Evolutionary conservation across 2,329 filamentous ascomycete species (phyloP), one percentile per base, ranked within the genome.

Genomic region (Aspergillus sp.): DNA sequence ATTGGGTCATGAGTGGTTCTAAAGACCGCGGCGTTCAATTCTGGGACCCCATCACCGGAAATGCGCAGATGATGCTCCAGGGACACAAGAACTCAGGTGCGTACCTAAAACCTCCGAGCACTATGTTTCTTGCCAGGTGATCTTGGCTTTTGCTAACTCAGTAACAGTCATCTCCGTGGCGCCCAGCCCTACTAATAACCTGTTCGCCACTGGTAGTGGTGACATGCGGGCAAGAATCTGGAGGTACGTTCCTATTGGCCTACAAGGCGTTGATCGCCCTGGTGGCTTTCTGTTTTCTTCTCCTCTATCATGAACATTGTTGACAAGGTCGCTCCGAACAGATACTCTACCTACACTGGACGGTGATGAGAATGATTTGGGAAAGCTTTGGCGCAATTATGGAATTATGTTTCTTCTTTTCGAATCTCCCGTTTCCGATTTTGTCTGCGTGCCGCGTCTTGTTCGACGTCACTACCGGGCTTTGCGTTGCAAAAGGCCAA

Each of bases 21-120:
- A 99, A 99, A 82, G 95, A 99, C 74, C 87, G 95, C 55, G 94
- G 95, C 52, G 95, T 99, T 21, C 95, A 98, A 75, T 98, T 99
- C 83, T 99, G 95, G 95, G 94, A 99, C 73, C 94, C 95, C 19
- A 86, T 89, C 70, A 97, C 92, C 19, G 95, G 94, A 38, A 89
- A 91, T 67, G 96, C 94, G 1, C 94, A 98, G 79, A 89, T 99
- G 75, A 98, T 98, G 95, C 85, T 99, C 63, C 95, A 98, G 78
- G 95, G 95, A 25, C 95, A 99, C 77, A 98, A 98, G 84, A 98
- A 98, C 79, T 97, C 92, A 10, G 86, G 86, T 88, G 76, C 70
- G 83, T 78, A 25, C 58, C 32, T 36, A 13, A 36, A 12, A 5
- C 12, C 12, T 12, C 32, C 32, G 6, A 36, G 17, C 39, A 17